These are phyloP conservation scores for Fusarium pseudograminearum DNA, from an alignment of 2,329 filamentous ascomycete species.

Conservation along the genomic window DNA sequence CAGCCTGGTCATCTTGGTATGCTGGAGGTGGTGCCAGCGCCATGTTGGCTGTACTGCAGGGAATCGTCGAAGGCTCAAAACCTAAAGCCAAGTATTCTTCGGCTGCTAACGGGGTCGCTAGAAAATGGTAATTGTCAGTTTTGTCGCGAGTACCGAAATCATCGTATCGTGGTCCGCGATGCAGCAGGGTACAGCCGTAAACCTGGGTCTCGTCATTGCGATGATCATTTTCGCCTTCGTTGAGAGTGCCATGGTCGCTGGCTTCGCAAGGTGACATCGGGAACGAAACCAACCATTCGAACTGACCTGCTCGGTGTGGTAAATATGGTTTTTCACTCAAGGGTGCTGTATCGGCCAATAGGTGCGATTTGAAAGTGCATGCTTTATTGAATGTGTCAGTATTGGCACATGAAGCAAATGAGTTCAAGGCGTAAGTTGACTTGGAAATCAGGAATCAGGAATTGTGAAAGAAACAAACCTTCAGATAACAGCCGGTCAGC, in stretches of 20 bases:
- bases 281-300: slow-evolving; percentile 62
- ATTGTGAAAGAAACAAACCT: slow-evolving; percentile 33
- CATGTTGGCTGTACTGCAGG: slow-evolving; percentile 39
- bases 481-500: slow-evolving; percentile 4
- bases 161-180: slow-evolving; percentile 49
- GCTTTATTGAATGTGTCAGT: slow-evolving; percentile 34
- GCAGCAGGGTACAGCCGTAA: slow-evolving; percentile 67
- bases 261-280: slow-evolving; percentile 47
- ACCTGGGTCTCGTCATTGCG: slow-evolving; percentile 49
- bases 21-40: slow-evolving; percentile 44
- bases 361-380: slow-evolving; percentile 33
- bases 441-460: neutral
- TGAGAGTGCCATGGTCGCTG: slow-evolving; percentile 30
- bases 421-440: neutral
- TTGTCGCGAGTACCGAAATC: slow-evolving; percentile 38
- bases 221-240: slow-evolving; percentile 24
- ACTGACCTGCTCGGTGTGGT: slow-evolving; percentile 62
- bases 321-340: slow-evolving; percentile 52
- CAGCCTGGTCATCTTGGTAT: slow-evolving; percentile 37
- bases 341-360: slow-evolving; percentile 44
- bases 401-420: neutral
- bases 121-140: slow-evolving; percentile 59
- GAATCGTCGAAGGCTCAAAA: slow-evolving; percentile 31
- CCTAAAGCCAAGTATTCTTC: slow-evolving; percentile 37
- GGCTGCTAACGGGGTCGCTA: slow-evolving; percentile 60